Conservation (phyloP, 129 eudicot species). For the Flaveria bidentis region DNA sequence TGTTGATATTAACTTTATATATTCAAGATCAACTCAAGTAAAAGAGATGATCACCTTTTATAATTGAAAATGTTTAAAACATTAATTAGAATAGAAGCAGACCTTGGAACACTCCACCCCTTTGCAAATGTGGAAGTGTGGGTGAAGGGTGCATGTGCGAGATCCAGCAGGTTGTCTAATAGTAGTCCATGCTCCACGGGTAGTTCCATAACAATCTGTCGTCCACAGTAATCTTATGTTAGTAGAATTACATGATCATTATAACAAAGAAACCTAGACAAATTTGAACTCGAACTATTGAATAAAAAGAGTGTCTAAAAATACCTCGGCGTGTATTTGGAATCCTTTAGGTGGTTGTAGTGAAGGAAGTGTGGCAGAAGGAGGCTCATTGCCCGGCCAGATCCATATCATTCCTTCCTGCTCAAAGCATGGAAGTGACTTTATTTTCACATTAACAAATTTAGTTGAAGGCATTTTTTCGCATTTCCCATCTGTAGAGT, state of each 20-base stretch:
- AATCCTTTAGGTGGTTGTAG: slow-evolving; percentile 85
- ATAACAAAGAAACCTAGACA: not conserved
- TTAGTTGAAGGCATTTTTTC: slow-evolving; percentile 98
- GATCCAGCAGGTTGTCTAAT: slow-evolving; percentile 91
- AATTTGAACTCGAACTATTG: not conserved
- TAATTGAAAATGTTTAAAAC: not conserved
- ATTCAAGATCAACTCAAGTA: not conserved
- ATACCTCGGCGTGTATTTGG: slow-evolving; percentile 94
- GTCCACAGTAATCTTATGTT: slow-evolving; percentile 10
- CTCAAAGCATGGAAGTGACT: slow-evolving; percentile 79
- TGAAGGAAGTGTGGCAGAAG: slow-evolving; percentile 73
- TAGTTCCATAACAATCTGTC: slow-evolving; percentile 93
- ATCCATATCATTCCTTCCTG: slow-evolving; percentile 98
- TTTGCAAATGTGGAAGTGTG: slow-evolving; percentile 98
- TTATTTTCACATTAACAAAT: slow-evolving; percentile 71
- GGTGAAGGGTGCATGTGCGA: slow-evolving; percentile 96
- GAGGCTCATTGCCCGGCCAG: slow-evolving; percentile 95
- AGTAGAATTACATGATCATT: not conserved
- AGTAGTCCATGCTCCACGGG: slow-evolving; percentile 98
- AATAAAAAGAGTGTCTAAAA: not conserved
- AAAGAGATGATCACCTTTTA: not conserved
- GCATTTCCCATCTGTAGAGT: slow-evolving; percentile 82
- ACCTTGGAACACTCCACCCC: slow-evolving; percentile 99
- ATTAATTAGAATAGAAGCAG: slow-evolving; percentile 2
- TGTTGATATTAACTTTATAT: not conserved